These are phyloP conservation scores for Suillus subaureus DNA, from an alignment of 768 basidiomycete species.

Conservation along the genomic window DNA sequence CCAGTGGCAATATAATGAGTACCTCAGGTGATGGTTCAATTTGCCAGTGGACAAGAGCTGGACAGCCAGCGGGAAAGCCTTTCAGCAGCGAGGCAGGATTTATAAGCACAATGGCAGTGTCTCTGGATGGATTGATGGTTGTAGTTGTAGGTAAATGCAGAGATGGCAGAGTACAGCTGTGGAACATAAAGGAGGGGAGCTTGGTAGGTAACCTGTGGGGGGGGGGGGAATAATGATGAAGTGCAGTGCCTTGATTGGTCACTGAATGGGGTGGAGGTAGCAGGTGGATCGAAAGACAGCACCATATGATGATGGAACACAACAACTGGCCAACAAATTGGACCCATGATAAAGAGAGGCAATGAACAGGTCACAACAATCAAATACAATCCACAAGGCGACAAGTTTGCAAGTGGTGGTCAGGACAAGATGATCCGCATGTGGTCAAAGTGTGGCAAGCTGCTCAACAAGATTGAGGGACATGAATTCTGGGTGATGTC, in stretches of 20 bases:
- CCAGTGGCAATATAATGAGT: neutral
- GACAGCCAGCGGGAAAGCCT: neutral
- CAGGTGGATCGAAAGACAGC: slow-evolving; percentile 9
- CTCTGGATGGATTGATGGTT: neutral
- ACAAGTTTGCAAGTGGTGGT: neutral
- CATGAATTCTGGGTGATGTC: neutral
- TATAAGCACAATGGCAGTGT: neutral
- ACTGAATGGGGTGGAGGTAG: slow-evolving; percentile 14
- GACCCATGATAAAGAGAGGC: neutral
- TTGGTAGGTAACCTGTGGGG: neutral
- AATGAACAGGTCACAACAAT: neutral
- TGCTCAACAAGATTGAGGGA: neutral
- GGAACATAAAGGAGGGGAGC: neutral
- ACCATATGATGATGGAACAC: slow-evolving; percentile 18
- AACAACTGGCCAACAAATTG: neutral
- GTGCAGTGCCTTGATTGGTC: slow-evolving; percentile 17
- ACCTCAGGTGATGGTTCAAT: neutral
- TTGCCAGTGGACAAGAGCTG: neutral
- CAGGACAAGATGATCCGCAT: neutral
- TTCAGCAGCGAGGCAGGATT: neutral
- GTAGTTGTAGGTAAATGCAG: neutral
- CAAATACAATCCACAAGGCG: neutral
- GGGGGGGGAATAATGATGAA: neutral
- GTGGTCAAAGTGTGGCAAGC: neutral
- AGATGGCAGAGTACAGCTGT: neutral